Evolutionary conservation across 371 early-diverging fungal genomes (phyloP).

Genomic region (Encephalitozoon cuniculi): DNA sequence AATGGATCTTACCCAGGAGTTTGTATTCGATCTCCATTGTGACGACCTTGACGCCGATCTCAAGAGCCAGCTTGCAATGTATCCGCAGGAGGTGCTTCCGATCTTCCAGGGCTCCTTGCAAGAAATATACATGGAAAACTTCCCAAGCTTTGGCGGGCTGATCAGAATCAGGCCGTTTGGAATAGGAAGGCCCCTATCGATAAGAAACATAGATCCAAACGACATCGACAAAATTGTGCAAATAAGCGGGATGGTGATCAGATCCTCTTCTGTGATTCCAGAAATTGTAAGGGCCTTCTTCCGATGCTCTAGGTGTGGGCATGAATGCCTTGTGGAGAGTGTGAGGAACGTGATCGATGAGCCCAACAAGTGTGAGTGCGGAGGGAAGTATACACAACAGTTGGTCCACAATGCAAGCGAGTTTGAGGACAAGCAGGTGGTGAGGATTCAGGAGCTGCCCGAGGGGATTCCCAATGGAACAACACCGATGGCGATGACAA

Average conservation of each 20-base stretch:
- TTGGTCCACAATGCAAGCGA: constrained; percentile 80
- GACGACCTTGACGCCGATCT: constrained; percentile 56
- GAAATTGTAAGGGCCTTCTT: constrained; percentile 63
- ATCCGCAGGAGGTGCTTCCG: constrained; percentile 93
- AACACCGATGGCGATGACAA: constrained; percentile 87
- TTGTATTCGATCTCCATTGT: constrained; percentile 36
- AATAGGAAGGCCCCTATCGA: constrained; percentile 68
- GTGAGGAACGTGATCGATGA: constrained; percentile 82
- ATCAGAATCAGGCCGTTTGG: constrained; percentile 79
- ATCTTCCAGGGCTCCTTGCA: constrained; percentile 76
- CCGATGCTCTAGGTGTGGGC: constrained; percentile 63
- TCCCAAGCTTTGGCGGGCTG: constrained; percentile 64
- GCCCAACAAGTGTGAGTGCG: constrained; percentile 75
- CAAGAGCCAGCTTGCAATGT: constrained; percentile 74
- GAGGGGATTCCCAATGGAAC: constrained; percentile 93
- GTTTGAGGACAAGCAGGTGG: constrained; percentile 88
- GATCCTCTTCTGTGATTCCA: constrained; percentile 81
- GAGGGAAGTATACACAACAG: constrained; percentile 53
- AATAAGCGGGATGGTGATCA: constrained; percentile 84
- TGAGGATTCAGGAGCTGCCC: constrained; percentile 92
- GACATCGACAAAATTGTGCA: constrained; percentile 92
- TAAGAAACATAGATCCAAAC: constrained; percentile 82
- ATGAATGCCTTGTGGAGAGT: constrained; percentile 69
- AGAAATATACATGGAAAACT: constrained; percentile 68
- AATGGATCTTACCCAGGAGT: constrained; percentile 45